Base-by-base conservation (phyloP, 1,284 basidiomycete genomes). In the Blastosporella zonata region DNA sequence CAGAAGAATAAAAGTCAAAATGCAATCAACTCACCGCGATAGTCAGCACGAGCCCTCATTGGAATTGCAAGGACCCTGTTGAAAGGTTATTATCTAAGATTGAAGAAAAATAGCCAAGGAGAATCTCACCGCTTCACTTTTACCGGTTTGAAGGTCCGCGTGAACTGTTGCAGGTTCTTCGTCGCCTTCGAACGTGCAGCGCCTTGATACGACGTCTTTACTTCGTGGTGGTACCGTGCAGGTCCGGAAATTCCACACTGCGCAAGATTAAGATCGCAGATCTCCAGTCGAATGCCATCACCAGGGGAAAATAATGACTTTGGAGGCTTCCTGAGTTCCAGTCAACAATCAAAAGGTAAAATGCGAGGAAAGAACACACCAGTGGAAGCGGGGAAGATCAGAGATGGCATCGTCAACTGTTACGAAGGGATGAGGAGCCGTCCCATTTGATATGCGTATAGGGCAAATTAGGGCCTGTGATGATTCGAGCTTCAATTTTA, bases 361-460 rank as follows among this genome's bases (percentile, higher is more conserved):
- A 47, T 18, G 4, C 6, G 6, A 6, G 4, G 9, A 38, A 7
- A 47, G 25, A 6, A 17, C 71, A 20, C 60, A 86, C 87, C 86
- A 89, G 50, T 90, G 81, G 60, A 82, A 90, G 4, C 62, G 70
- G 1, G 77, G 79, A 10, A 90, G 67, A 60, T 90, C 87, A 2
- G 71, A 68, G 42, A 89, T 87, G 0, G 87, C 84, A 58, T 88
- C 84, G 12, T 75, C 69, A 37, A 88, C 74, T 0, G 78, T 77
- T 6, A 87, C 76, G 52, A 69, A 70, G 2, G 67, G 68, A 61
- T 80, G 76, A 0, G 75, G 73, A 2, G 80, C 79, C 1, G 68
- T 71, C 0, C 83, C 82, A 22, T 57, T 53, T 8, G 62, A 54
- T 1, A 71, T 71, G 4, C 64, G 66, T n/a, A 86, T 74, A 0